These are phyloP conservation scores for Globisporangium nodosum DNA, from an alignment of 352 stramenopile genomes.

Conservation along the genomic window DNA sequence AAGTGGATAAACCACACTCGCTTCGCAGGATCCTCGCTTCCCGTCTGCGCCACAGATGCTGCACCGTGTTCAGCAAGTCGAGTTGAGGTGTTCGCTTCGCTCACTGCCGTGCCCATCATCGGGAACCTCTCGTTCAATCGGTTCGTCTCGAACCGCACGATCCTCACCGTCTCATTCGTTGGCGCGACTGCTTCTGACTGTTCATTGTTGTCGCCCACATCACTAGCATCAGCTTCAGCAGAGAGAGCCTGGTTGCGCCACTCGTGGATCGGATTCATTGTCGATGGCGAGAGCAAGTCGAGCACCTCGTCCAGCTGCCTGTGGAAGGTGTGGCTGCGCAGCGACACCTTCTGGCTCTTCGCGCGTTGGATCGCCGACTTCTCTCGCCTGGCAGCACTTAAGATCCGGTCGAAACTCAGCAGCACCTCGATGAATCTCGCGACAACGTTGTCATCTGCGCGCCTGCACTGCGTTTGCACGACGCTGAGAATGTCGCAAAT, in stretches of 20 bases:
- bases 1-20: not conserved
- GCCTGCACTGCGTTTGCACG: not conserved
- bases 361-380: not conserved
- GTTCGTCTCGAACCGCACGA: not conserved
- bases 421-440: slow-evolving; percentile 2
- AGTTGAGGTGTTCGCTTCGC: not conserved
- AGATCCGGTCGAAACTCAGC: not conserved
- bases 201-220: too few relatives aligned
- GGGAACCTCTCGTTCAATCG: not conserved
- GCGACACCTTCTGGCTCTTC: slow-evolving; percentile 1
- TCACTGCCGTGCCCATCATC: not conserved
- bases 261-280: not conserved
- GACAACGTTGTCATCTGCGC: slow-evolving; percentile 2
- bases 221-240: too few relatives aligned
- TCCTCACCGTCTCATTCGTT: not conserved
- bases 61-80: too few relatives aligned
- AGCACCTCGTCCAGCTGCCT: not conserved
- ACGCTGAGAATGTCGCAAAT: not conserved
- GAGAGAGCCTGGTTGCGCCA: not conserved
- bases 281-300: not conserved
- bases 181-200: not conserved
- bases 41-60: not conserved
- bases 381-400: not conserved
- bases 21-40: not conserved
- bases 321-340: not conserved